Conservation (phyloP, 2,329 filamentous ascomycete genomes). For the Drechslerella coelobrocha region DNA sequence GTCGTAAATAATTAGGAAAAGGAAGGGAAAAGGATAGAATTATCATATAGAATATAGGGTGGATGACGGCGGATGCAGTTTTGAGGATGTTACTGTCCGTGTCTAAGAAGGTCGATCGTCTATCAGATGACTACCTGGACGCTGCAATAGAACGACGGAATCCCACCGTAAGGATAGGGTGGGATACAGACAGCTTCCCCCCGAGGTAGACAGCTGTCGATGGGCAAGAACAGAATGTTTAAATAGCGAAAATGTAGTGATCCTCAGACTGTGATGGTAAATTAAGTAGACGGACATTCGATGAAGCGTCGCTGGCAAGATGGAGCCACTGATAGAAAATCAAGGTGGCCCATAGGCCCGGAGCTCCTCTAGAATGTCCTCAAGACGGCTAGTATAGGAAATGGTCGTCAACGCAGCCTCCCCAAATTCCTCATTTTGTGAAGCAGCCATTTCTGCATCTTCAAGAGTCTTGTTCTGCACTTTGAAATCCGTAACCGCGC, state of each 20-base stretch:
- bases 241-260: too few relatives aligned
- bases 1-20: not conserved
- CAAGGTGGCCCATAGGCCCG: conserved; percentile 15
- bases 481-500: conserved; percentile 67
- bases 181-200: too few relatives aligned
- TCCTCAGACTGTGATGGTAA: too few relatives aligned
- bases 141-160: too few relatives aligned
- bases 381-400: conserved; percentile 35
- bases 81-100: not conserved
- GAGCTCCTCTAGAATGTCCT: conserved; percentile 35
- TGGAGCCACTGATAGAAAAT: not conserved
- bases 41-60: too few relatives aligned
- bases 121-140: too few relatives aligned
- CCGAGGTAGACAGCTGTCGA: too few relatives aligned
- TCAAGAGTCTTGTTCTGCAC: conserved; percentile 35
- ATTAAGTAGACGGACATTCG: too few relatives aligned
- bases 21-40: not conserved
- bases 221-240: too few relatives aligned
- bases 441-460: conserved; percentile 22
- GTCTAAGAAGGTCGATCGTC: too few relatives aligned
- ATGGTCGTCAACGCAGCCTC: conserved; percentile 17
- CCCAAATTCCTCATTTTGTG: conserved; percentile 24
- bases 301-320: too few relatives aligned
- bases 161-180: too few relatives aligned
- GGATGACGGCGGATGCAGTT: not conserved